Base-by-base conservation (phyloP, 768 basidiomycete species). In the Collybiopsis confluens region DNA sequence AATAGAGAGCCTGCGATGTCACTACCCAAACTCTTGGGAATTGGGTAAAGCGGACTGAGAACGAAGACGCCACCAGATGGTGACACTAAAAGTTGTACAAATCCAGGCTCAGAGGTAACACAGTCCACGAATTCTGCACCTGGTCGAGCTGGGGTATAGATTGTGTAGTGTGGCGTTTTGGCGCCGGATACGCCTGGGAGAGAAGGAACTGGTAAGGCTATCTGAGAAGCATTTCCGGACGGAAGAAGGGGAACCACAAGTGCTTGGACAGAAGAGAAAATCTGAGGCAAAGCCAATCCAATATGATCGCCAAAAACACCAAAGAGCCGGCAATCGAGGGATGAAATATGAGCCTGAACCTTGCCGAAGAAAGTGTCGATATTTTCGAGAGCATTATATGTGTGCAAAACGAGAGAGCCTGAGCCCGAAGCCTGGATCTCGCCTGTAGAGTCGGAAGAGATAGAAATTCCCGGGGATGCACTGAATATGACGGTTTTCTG, bases 401-500 rank as follows among this genome's bases (percentile, higher is more conserved):
- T 54, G n/a, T 56, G 54, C 28, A 73, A 52, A 6, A 60, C 26
- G 5, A 73, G 45, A 20, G 61, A 64, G 2, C 70, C 68, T 27
- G 62, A 33, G 11, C 72, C 73, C 28, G 66, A 64, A 9, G 56
- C 56, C 11, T 60, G 59, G 16, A 73, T 59, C 27, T 43, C 45
- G 6, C 68, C 70, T 9, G 47, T 41, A 16, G 64, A 24, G 23
- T 57, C 60, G 44, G 72, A 40, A 13, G 64, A 64, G 18, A 73
- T 48, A 2, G 60, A 57, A 26, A 62, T 56, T 42, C 55, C 62
- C 24, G 62, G 50, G n/a, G 72, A 65, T 8, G 70, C 63, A 51
- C 57, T 61, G 8, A 75, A 47, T 37, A 69, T 50, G 43, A 70
- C 65, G 8, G 66, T 68, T 1, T 62, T 69, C 2, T 56, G 59